phyloP scores from a whole-genome alignment of 257 asterid species.

The Capsicum rhomboideum region DNA sequence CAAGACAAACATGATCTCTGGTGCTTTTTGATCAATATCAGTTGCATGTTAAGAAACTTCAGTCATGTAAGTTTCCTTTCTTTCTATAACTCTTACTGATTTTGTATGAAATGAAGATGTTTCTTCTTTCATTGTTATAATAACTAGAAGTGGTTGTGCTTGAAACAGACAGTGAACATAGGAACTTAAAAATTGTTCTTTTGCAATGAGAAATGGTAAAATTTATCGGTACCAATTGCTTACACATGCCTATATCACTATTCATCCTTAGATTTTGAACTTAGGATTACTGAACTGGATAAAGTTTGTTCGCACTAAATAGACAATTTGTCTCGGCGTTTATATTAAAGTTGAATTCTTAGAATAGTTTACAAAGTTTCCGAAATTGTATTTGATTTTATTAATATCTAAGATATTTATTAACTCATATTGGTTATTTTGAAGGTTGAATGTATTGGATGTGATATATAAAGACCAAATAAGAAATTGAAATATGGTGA shows the following conservation, averaged over 20 bases:
- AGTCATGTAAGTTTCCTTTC: not conserved
- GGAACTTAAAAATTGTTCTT: too few relatives aligned
- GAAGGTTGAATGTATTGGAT: too few relatives aligned
- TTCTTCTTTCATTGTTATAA: too few relatives aligned
- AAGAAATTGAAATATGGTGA: too few relatives aligned
- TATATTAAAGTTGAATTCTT: not conserved
- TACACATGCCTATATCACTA: not conserved
- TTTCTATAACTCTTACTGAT: not conserved
- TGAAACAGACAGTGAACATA: too few relatives aligned
- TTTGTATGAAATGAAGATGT: too few relatives aligned
- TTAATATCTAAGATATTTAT: too few relatives aligned
- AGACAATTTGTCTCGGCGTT: not conserved
- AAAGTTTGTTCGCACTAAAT: not conserved
- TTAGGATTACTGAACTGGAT: not conserved
- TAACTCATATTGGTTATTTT: too few relatives aligned
- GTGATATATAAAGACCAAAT: too few relatives aligned
- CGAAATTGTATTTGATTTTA: not conserved
- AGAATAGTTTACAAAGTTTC: not conserved
- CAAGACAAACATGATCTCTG: not conserved
- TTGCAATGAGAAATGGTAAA: too few relatives aligned
- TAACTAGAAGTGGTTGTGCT: too few relatives aligned
- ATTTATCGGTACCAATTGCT: not conserved
- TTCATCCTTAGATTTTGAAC: not conserved
- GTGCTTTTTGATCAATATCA: not conserved
- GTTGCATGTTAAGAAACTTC: not conserved